These are phyloP conservation scores for Coccomyxa sp. DNA, from an alignment of 139 green algal species.

Conservation along the genomic window DNA sequence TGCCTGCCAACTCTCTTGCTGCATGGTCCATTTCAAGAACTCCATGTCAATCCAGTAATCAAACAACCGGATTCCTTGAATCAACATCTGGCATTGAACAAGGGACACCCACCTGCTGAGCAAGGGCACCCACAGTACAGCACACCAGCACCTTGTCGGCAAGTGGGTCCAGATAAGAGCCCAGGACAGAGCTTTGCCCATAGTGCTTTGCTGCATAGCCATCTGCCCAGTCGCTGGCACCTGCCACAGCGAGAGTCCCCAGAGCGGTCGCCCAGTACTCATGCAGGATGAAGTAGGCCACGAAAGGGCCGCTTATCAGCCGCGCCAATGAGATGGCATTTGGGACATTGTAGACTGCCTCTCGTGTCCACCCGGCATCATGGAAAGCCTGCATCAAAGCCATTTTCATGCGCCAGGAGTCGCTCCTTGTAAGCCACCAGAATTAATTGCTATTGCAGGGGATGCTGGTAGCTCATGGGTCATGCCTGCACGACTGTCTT, in stretches of 20 bases:
- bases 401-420: too few relatives aligned
- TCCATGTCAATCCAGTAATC: too few relatives aligned
- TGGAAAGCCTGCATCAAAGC: background rate
- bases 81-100: too few relatives aligned
- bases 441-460: too few relatives aligned
- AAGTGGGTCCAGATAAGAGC: slow-evolving; percentile 84
- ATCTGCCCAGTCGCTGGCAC: slow-evolving; percentile 75
- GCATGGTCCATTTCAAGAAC: too few relatives aligned
- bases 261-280: slow-evolving; percentile 6
- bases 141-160: slow-evolving; percentile 79
- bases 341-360: slow-evolving; percentile 41
- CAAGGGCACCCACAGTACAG: slow-evolving; percentile 51
- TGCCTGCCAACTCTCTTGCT: too few relatives aligned
- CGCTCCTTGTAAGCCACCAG: too few relatives aligned
- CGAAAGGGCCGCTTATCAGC: slow-evolving; percentile 42
- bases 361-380: slow-evolving; percentile 29
- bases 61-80: too few relatives aligned
- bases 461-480: too few relatives aligned
- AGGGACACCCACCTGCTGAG: slow-evolving; percentile 21
- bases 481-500: too few relatives aligned
- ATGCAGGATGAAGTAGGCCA: slow-evolving; percentile 35
- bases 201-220: slow-evolving; percentile 61
- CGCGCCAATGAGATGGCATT: slow-evolving; percentile 48
- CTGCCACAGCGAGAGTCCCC: slow-evolving; percentile 22
- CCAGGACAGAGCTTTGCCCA: slow-evolving; percentile 60